Percentiles rank a stretch among this genome's conserved stretches.
Conservation (phyloP, 192 early-diverging fungal genomes). For the Helicostylum pulchrum region DNA sequence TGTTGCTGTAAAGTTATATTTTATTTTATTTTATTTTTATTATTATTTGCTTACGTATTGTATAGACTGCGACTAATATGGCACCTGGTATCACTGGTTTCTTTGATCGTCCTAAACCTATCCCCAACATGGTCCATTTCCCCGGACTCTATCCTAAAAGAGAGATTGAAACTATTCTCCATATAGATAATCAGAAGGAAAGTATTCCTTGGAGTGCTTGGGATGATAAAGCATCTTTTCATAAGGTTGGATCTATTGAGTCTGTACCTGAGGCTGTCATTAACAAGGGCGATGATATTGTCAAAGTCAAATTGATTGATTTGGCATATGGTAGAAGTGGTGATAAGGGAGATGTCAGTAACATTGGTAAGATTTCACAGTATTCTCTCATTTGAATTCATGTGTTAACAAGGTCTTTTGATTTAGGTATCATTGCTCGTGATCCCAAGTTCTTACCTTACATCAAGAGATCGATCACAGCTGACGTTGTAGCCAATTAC, state of each 20-base stretch:
- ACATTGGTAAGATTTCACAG: constrained; percentile 22
- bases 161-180: constrained; percentile 27
- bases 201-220: constrained; percentile 31
- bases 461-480: constrained; percentile 53
- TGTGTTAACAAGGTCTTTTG: background rate
- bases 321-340: constrained; percentile 61
- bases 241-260: constrained; percentile 21
- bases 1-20: constrained; percentile 40
- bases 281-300: constrained; percentile 3
- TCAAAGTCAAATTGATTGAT: constrained; percentile 49
- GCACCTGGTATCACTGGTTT: constrained; percentile 57
- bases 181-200: constrained; percentile 35
- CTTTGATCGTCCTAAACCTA: constrained; percentile 53
- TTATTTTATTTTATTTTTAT: background rate
- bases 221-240: constrained; percentile 16
- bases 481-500: constrained; percentile 43
- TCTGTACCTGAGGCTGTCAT: constrained; percentile 26
- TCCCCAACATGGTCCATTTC: constrained; percentile 59
- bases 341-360: constrained; percentile 62
- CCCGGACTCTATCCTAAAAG: constrained; percentile 53
- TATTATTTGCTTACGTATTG: background rate
- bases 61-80: constrained; percentile 49
- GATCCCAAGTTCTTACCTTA: constrained; percentile 53
- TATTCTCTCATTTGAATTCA: background rate
- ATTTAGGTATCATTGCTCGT: constrained; percentile 50